Percentiles rank a stretch among this genome's conserved stretches.
These are phyloP conservation scores for Myriosclerotinia scirpicola DNA, from an alignment of 2,329 filamentous ascomycete genomes.

Conservation along the genomic window DNA sequence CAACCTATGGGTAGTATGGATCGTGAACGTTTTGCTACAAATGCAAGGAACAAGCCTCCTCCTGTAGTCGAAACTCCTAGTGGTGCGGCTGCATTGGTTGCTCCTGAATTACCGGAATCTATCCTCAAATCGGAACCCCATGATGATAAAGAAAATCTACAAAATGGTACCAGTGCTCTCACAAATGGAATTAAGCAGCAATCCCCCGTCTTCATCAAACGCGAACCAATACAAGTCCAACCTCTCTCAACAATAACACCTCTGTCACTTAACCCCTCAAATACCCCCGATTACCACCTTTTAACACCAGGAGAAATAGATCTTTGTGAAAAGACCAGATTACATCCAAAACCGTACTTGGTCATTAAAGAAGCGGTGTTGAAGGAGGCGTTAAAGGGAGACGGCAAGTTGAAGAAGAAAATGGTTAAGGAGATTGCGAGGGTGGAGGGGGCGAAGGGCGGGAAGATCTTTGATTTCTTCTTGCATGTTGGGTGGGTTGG, in stretches of 20 bases:
- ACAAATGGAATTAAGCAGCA: constrained; percentile 52
- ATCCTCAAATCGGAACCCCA: constrained; percentile 41
- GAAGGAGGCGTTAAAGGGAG: constrained; percentile 84
- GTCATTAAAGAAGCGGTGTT: constrained; percentile 93
- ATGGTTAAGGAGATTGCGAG: constrained; percentile 82
- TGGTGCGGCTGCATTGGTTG: constrained; percentile 73
- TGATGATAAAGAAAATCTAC: constrained; percentile 46
- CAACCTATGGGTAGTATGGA: constrained; percentile 80
- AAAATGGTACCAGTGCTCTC: constrained; percentile 36
- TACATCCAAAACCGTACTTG: constrained; percentile 92
- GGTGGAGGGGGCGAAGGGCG: constrained; percentile 81
- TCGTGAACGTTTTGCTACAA: constrained; percentile 70
- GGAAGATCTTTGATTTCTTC: constrained; percentile 91
- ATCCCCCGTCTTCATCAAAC: constrained; percentile 43
- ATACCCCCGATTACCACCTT: constrained; percentile 77
- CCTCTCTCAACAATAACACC: constrained; percentile 48
- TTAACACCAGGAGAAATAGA: constrained; percentile 81
- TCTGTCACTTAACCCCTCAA: constrained; percentile 51
- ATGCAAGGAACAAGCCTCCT: constrained; percentile 64
- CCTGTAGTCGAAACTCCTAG: constrained; percentile 67
- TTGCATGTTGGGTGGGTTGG: constrained; percentile 89
- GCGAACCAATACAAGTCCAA: constrained; percentile 52
- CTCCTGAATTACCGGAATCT: constrained; percentile 65
- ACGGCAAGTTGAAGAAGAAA: constrained; percentile 90
- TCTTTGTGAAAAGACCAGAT: constrained; percentile 76